Evolutionary conservation across 345 rosid species (phyloP).

Genomic region (Turritis glabra): DNA sequence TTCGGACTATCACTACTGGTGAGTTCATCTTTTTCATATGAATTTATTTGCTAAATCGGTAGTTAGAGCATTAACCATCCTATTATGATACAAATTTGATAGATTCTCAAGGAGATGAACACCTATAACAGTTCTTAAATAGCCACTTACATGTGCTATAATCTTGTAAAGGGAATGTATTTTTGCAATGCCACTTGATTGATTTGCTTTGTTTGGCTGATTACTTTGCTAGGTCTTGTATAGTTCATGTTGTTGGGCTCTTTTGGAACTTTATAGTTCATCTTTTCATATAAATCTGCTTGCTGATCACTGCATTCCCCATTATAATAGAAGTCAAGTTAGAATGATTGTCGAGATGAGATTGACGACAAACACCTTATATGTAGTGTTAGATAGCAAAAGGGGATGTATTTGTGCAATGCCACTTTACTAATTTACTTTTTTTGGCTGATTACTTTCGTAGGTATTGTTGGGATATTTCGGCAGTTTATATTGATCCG

Average conservation of each 20-base stretch:
- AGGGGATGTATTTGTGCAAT: background rate
- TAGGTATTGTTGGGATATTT: background rate
- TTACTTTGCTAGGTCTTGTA: slow-evolving; percentile 4
- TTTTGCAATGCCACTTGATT: background rate
- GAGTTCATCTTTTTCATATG: slow-evolving; percentile 19
- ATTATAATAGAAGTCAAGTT: background rate
- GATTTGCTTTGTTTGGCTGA: background rate
- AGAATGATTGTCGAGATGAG: slow-evolving; percentile 2
- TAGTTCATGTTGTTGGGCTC: background rate
- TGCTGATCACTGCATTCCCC: background rate
- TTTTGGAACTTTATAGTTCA: background rate
- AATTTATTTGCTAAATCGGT: background rate
- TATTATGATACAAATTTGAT: background rate
- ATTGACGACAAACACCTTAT: background rate
- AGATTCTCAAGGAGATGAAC: background rate
- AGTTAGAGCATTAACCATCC: background rate
- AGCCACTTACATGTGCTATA: background rate
- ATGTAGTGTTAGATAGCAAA: background rate
- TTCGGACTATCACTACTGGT: slow-evolving; percentile 88
- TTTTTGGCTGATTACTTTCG: background rate
- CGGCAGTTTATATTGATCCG: background rate
- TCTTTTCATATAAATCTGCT: background rate
- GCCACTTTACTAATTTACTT: background rate
- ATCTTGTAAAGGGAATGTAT: slow-evolving; percentile 12
- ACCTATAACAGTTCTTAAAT: background rate